Base-by-base conservation (phyloP, 495 filamentous ascomycete genomes). In the Rusavskia elegans region DNA sequence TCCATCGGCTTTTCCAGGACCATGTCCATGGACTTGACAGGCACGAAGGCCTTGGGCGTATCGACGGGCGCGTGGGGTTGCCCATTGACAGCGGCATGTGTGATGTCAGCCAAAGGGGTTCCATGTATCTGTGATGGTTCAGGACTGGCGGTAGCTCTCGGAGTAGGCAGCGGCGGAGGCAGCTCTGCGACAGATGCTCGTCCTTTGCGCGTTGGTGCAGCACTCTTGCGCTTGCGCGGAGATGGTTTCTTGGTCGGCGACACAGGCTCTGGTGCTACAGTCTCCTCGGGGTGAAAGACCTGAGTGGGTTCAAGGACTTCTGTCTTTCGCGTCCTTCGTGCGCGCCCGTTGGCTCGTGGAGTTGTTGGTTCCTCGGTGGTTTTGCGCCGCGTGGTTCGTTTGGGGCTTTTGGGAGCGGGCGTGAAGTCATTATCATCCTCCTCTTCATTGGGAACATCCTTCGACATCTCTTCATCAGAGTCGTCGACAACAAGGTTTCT, bases 1-100 rank as follows among this genome's bases (percentile, higher is more conserved):
- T 96, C 89, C 85, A 94, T 89, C 9, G 89, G 89, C 65, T 79
- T 87, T 62, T 95, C 87, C 49, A 92, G 61, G 51, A 86, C 71
- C 3, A 84, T 84, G 56, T 83, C 75, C 67, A 84, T 77, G 21
- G 84, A 71, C 58, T 80, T 85, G 62, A 89, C 76, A 51, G 82
- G 81, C 62, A 81, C 78, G 35, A 82, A 70, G 1, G 66, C 64
- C 48, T 69, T 72, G 13, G 64, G 61, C 25, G 64, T 66, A 27
- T 70, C 69, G 49, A 65, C 59, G 6, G 44, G 14, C 30, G 64
- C 59, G 20, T 59, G 55, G n/a, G 72, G 69, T 46, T 66, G 63
- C 59, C 76, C 71, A 60, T 89, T 92, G 50, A 87, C 63, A 14
- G 74, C 74, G n/a, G 79, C 70, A 29, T 75, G 70, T 20, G 87